phyloP scores from a whole-genome alignment of 805 yeast species.

The Kodamaea kakaduensis region DNA sequence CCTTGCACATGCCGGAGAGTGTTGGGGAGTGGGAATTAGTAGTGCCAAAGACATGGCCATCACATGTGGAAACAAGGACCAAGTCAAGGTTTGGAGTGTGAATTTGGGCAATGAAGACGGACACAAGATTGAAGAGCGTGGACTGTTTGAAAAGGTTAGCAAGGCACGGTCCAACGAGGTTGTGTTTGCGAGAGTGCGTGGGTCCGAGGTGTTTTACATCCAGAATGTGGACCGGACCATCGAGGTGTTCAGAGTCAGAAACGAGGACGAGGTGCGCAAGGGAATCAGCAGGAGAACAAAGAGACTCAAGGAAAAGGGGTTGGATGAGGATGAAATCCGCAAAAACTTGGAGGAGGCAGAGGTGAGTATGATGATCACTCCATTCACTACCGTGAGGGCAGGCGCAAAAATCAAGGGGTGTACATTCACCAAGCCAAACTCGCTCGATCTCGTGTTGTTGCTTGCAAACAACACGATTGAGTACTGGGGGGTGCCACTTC shows the following conservation, averaged over 20 bases:
- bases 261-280: slow-evolving; percentile 71
- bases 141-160: slow-evolving; percentile 70
- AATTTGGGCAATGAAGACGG: slow-evolving; percentile 51
- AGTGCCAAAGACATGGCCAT: slow-evolving; percentile 43
- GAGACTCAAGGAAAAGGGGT: slow-evolving; percentile 71
- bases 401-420: slow-evolving; percentile 59
- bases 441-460: slow-evolving; percentile 54
- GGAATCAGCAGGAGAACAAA: slow-evolving; percentile 74
- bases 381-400: slow-evolving; percentile 66
- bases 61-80: slow-evolving; percentile 78
- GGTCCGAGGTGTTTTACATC: slow-evolving; percentile 48
- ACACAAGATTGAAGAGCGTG: slow-evolving; percentile 50
- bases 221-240: slow-evolving; percentile 79
- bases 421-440: slow-evolving; percentile 51
- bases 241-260: slow-evolving; percentile 75
- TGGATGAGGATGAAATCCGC: slow-evolving; percentile 52
- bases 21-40: slow-evolving; percentile 74
- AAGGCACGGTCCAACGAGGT: slow-evolving; percentile 65
- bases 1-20: slow-evolving; percentile 87
- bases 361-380: slow-evolving; percentile 59
- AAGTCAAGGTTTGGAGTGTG: slow-evolving; percentile 79
- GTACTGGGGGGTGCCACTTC: slow-evolving; percentile 52
- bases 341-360: slow-evolving; percentile 39
- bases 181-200: slow-evolving; percentile 38
- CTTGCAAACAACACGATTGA: slow-evolving; percentile 75